Evolutionary conservation across 1,284 basidiomycete species (phyloP).

Genomic region (Microbotryum scabiosae): DNA sequence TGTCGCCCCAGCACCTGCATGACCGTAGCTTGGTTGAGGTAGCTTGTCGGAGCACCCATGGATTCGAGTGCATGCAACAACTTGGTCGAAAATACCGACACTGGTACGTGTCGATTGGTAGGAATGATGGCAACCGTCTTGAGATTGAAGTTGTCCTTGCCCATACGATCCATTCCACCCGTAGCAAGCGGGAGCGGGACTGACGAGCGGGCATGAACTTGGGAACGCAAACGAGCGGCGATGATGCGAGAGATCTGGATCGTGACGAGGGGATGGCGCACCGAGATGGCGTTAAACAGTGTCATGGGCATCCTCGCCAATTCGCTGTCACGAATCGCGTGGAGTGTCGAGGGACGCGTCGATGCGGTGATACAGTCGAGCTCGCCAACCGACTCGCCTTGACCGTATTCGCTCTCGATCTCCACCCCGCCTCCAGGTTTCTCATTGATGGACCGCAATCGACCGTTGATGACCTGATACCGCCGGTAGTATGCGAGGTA

Average conservation of each 20-base stretch:
- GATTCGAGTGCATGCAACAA: constrained; percentile 77
- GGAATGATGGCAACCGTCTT: constrained; percentile 81
- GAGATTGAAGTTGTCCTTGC: constrained; percentile 78
- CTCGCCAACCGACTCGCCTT: constrained; percentile 56
- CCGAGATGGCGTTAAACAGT: constrained; percentile 78
- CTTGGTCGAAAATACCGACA: constrained; percentile 78
- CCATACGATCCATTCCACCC: constrained; percentile 45
- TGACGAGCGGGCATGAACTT: constrained; percentile 51
- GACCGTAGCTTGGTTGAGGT: constrained; percentile 83
- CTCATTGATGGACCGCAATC: constrained; percentile 67
- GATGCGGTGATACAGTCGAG: constrained; percentile 95
- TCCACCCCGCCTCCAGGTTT: constrained; percentile 58
- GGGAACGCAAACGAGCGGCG: constrained; percentile 77
- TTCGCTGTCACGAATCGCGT: constrained; percentile 96
- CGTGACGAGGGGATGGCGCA: constrained; percentile 86
- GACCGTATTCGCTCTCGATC: constrained; percentile 88
- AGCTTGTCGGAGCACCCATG: constrained; percentile 77
- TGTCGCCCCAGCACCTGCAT: constrained; percentile 82
- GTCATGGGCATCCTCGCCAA: constrained; percentile 96
- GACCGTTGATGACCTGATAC: constrained; percentile 87
- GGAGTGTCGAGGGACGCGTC: constrained; percentile 78
- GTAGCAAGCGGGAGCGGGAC: constrained; percentile 27
- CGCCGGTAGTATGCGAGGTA: no score
- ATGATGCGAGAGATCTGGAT: constrained; percentile 92
- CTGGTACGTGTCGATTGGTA: constrained; percentile 68